Evolutionary conservation across 495 filamentous ascomycete genomes (phyloP).

Genomic region (Trichoderma parareesei): DNA sequence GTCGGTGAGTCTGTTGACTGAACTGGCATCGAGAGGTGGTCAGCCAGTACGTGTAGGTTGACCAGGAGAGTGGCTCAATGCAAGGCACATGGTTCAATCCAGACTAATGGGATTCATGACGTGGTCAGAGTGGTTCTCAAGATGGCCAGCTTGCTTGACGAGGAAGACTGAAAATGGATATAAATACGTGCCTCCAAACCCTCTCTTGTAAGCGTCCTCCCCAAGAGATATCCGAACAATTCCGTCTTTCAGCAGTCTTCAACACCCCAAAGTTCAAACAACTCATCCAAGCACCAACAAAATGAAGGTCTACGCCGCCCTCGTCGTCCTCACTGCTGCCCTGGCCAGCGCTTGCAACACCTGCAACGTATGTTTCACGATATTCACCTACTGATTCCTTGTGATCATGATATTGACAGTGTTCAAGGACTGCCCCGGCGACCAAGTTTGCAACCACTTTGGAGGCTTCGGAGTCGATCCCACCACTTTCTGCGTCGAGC

Average conservation of each 20-base stretch:
- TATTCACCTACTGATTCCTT: neutral
- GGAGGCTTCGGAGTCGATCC: conserved; percentile 1
- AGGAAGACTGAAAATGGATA: neutral
- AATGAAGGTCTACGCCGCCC: neutral
- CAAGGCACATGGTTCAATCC: neutral
- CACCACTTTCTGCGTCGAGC: conserved; percentile 2
- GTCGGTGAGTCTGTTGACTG: neutral
- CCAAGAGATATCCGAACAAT: neutral
- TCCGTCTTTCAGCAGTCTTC: neutral
- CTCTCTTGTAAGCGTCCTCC: neutral
- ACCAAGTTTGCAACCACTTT: conserved; percentile 1
- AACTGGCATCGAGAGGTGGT: neutral
- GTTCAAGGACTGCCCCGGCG: neutral
- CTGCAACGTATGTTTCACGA: neutral
- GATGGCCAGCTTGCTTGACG: neutral
- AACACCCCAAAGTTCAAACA: no score
- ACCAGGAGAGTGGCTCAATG: neutral
- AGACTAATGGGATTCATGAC: neutral
- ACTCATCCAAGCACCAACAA: neutral
- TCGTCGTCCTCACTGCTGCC: neutral
- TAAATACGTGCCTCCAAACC: neutral
- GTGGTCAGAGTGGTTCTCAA: neutral
- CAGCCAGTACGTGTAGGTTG: neutral
- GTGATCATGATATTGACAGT: neutral
- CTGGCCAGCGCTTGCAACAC: conserved; percentile 7